Conservation (phyloP, 768 basidiomycete species). For the Tulasnella sp. region DNA sequence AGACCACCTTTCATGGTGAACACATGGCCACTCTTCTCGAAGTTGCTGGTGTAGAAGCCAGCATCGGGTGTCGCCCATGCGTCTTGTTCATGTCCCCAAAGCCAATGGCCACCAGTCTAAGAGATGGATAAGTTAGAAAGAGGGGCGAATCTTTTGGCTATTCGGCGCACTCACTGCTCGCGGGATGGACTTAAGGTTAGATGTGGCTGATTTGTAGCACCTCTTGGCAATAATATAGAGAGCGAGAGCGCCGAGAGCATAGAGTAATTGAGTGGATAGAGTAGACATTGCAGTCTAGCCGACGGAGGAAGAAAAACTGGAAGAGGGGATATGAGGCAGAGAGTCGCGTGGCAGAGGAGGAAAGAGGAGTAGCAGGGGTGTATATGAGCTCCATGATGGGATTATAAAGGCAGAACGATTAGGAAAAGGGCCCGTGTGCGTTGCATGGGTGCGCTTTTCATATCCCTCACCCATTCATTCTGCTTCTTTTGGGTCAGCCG, state of each 20-base stretch:
- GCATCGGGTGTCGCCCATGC: constrained; percentile 18
- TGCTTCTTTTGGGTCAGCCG: too few species aligned
- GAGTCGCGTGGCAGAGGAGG: too few species aligned
- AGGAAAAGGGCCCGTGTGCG: too few species aligned
- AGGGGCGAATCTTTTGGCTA: not conserved
- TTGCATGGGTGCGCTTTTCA: too few species aligned
- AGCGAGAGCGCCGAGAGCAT: not conserved
- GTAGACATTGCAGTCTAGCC: not conserved
- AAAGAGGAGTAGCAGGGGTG: too few species aligned
- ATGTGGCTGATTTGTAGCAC: not conserved
- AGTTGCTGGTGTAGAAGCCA: constrained; percentile 18
- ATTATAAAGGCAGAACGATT: too few species aligned
- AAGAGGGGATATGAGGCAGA: too few species aligned
- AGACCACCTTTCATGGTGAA: constrained; percentile 13
- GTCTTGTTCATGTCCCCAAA: constrained; percentile 23
- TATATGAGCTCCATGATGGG: too few species aligned
- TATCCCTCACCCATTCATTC: too few species aligned
- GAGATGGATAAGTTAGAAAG: not conserved
- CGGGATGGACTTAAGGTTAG: not conserved
- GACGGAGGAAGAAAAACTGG: too few species aligned
- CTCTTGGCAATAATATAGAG: not conserved
- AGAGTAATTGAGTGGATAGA: not conserved
- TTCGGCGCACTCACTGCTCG: not conserved
- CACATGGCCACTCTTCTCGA: not conserved
- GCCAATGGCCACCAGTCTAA: constrained; percentile 15